Conservation (phyloP, 2,329 filamentous ascomycete genomes). For the Cryphonectria carpinicola region DNA sequence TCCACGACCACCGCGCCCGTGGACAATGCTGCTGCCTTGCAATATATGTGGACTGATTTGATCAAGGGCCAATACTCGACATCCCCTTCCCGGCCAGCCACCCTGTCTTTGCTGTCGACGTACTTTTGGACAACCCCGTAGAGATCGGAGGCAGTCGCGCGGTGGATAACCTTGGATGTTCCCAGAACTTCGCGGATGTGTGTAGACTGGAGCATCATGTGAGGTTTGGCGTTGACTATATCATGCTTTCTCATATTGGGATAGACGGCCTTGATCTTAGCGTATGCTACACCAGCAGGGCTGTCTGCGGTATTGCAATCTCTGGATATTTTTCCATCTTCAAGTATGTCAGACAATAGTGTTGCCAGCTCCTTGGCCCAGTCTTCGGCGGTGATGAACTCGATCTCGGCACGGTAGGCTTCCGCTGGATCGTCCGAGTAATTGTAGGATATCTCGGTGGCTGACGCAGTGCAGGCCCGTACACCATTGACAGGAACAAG, state of each 20-base stretch:
- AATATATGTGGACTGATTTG: conserved; percentile 50
- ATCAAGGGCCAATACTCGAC: conserved; percentile 54
- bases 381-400: conserved; percentile 57
- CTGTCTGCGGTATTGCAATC: conserved; percentile 31
- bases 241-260: conserved; percentile 45
- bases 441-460: conserved; percentile 65
- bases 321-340: conserved; percentile 41
- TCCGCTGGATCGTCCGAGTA: conserved; percentile 40
- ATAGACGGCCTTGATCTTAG: conserved; percentile 56
- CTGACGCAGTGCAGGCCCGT: conserved; percentile 64
- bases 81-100: conserved; percentile 28
- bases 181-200: conserved; percentile 50
- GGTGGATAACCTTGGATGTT: conserved; percentile 44
- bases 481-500: conserved; percentile 52
- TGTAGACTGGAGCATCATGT: conserved; percentile 46
- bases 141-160: conserved; percentile 44
- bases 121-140: conserved; percentile 51
- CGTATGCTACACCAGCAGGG: conserved; percentile 49
- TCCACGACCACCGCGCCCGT: conserved; percentile 47
- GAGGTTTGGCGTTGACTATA: conserved; percentile 41
- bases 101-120: conserved; percentile 59
- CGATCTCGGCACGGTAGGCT: conserved; percentile 58
- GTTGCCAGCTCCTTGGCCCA: conserved; percentile 57
- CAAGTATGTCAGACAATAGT: conserved; percentile 53
- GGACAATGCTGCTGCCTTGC: conserved; percentile 40